These are phyloP conservation scores for Stramenopiles sp. DNA, from an alignment of 352 stramenopile genomes.

Conservation along the genomic window DNA sequence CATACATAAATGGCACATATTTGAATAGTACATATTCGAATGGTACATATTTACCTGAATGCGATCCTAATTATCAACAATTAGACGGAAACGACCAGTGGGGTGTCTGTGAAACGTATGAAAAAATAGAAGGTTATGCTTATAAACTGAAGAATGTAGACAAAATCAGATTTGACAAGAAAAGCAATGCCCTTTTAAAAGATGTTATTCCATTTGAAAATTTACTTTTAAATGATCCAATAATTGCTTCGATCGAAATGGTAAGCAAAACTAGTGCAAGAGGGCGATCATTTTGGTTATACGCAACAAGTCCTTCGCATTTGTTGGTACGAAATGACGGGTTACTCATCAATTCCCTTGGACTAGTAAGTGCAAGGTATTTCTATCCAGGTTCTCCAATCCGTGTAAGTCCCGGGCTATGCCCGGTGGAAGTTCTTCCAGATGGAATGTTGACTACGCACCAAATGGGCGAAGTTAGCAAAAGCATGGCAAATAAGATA, in stretches of 20 bases:
- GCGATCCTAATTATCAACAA: not conserved
- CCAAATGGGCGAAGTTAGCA: not conserved
- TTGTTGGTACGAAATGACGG: not conserved
- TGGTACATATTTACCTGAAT: not conserved
- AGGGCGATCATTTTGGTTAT: not conserved
- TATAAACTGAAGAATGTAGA: not conserved
- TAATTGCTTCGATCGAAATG: not conserved
- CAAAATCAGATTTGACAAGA: not conserved
- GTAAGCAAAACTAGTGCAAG: not conserved
- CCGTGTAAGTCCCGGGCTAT: not conserved
- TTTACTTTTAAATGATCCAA: not conserved
- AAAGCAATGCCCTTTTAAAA: not conserved
- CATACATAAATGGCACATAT: not conserved
- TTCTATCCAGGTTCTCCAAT: not conserved
- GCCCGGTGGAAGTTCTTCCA: not conserved
- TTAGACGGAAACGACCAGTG: not conserved
- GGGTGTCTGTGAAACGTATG: not conserved
- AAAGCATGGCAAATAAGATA: not conserved
- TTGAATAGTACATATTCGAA: not conserved
- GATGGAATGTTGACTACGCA: not conserved
- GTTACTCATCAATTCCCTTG: not conserved
- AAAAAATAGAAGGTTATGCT: not conserved
- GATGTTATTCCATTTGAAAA: not conserved
- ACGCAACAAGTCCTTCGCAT: not conserved
- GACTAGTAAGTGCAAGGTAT: not conserved